Evolutionary conservation across 2,329 filamentous ascomycete genomes (phyloP), one percentile per base, ranked within the genome.

Genomic region (Exophiala xenobiotica): DNA sequence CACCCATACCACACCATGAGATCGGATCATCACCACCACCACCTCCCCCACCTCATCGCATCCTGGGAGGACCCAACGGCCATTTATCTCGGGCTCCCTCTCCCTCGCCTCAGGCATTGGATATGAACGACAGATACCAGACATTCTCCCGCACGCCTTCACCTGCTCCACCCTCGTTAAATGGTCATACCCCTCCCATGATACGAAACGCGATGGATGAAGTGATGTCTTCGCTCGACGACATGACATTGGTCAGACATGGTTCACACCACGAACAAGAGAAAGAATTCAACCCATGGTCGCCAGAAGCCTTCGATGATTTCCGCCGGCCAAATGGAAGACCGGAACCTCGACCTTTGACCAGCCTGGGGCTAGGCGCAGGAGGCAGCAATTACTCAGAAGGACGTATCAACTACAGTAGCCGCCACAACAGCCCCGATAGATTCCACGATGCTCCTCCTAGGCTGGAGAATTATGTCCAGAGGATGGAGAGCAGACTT

Each of bases 141-240:
- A 84, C 79, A 1, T 48, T 63, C 35, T 79, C 82, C 1, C 72
- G 80, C 54, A 77, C 69, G 57, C 75, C 76, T 5, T 88, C 87
- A 1, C 85, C 85, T 2, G 82, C 82, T 3, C 90, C 89, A 4
- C 83, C 87, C 1, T 81, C 78, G 39, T 74, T 75, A 31, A 81
- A 78, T 38, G 83, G 83, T 1, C 74, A 88, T 67, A 99, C 93
- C 0, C 93, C 93, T 1, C 97, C 93, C 2, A 93, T 93, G 0
- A 74, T 99, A 2, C 81, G 93, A 53, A 90, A 91, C 68, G 93
- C 93, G 1, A 99, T 99, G 90, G 92, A 97, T 65, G 92, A 95
- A 68, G 91, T 99, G 3, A 96, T 97, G 83, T 90, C 93, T 59
- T 95, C 93, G 49, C 72, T 99, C 37, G 86, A 95, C 65, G 90